Evolutionary conservation across 192 early-diverging fungal species (phyloP), one percentile per base, ranked within the genome.

Genomic region (Entrophospora sp.): DNA sequence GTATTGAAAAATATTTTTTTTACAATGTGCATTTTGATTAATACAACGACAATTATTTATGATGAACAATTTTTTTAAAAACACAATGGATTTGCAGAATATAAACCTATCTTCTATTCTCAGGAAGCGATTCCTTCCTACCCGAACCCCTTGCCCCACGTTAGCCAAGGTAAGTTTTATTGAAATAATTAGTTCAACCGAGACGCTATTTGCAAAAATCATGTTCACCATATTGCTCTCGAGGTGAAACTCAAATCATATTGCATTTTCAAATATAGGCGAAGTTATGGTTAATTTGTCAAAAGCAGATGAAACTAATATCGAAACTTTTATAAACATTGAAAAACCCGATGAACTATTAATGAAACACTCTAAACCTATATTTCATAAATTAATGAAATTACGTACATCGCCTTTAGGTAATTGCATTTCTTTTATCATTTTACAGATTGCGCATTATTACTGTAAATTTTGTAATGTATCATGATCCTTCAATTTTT

Each of bases 241-340:
- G 48, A 51, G 24, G 18, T 51, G 7, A 51, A 51, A 25, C 18
- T 25, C 14, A 51, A n/a, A n/a, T n/a, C n/a, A 10, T 8, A 51
- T 51, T 51, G 24, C 48, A 51, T 51, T 51, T 6, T n/a, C 48
- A 22, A 51, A 51, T 51, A 10, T 22, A 51, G 48, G 48, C 18
- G 7, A 6, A 8, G 5, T 51, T 20, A 16, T 51, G 48, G 48
- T 51, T 6, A 8, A 51, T 25, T 51, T 51, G 48, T 51, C 48
- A 51, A 51, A 51, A 22, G 48, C 48, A 51, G 48, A 51, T 51
- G 48, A 20, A 22, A 51, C 14, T 51, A 51, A 5, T 25, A 8
- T 51, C 48, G 48, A 51, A n/a, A 51, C 48, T n/a, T 51, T 51
- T 22, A 51, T 51, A 51, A 25, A 51, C 5, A 51, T 51, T 51